Base-by-base conservation (phyloP, 768 basidiomycete genomes). In the Sporobolomyces roseus region DNA sequence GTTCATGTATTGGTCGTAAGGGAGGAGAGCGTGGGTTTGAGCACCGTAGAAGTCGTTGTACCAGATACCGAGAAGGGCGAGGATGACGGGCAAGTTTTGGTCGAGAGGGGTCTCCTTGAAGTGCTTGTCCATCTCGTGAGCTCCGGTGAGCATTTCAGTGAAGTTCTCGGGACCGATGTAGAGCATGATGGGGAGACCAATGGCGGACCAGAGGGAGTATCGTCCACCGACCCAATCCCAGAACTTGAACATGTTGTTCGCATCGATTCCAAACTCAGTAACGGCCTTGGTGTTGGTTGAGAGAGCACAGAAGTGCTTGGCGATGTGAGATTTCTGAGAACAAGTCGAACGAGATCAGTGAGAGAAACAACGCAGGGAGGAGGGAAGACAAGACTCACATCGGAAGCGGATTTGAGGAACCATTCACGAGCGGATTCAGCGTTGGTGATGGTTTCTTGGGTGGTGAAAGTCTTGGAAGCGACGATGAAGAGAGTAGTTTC, bases 171-270 rank as follows among this genome's bases (percentile, higher is more conserved):
- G 96, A 4, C 96, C 96, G 75, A 98, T 89, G 52, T 87, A 88
- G 58, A 98, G 82, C 45, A 90, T 89, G 80, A 99, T 98, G 51
- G 90, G 90, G 66, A 98, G 83, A 66, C 96, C 96, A 74, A 99
- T 97, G 35, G 96, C 94, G 70, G 91, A 93, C 94, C 96, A 98
- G 72, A 99, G 83, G 75, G 89, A 92, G 85, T 99, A 99, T 71
- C 94, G 86, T 32, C 96, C 96, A 70, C 96, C 96, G 71, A 99
- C 96, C 96, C 96, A 99, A 80, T 98, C 96, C 94, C 94, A 99
- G 86, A 99, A 98, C 78, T 89, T 87, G 86, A 99, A 99, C 93
- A 99, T 99, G 82, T 97, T 97, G 74, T 84, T 84, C 68, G 86
- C 79, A 52, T 88, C 83, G 77, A 99, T 99, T 48, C 96, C 96